phyloP scores from a whole-genome alignment of 257 asterid species.

The Rauvolfia tetraphylla region DNA sequence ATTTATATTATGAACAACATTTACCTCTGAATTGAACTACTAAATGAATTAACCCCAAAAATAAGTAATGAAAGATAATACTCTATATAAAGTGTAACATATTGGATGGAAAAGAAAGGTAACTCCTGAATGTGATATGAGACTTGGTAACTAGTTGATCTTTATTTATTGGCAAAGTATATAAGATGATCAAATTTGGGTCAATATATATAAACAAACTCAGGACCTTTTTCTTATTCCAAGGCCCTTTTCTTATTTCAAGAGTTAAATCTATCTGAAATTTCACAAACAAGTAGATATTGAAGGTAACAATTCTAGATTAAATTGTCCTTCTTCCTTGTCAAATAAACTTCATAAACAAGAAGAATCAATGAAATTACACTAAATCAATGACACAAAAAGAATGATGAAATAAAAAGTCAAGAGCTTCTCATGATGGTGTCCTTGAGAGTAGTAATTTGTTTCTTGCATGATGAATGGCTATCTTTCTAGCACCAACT shows the following conservation, averaged over 20 bases:
- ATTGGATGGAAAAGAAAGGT: slow-evolving; percentile 9
- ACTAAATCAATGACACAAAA: background rate
- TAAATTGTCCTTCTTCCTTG: background rate
- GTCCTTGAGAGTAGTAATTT: too few relatives aligned
- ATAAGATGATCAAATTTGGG: background rate
- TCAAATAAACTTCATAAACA: background rate
- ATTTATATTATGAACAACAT: background rate
- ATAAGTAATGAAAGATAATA: background rate
- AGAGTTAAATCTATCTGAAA: slow-evolving; percentile 12
- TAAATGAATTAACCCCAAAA: background rate
- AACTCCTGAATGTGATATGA: slow-evolving; percentile 89
- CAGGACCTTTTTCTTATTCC: too few relatives aligned
- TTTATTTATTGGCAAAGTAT: slow-evolving; percentile 27
- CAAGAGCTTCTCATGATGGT: too few relatives aligned
- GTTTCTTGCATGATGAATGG: too few relatives aligned
- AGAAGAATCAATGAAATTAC: background rate
- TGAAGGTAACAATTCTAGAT: background rate
- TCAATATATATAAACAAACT: background rate
- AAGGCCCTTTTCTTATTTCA: slow-evolving; percentile 4
- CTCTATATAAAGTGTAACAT: background rate
- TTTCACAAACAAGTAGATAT: background rate
- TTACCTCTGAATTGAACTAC: background rate
- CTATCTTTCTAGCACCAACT: too few relatives aligned
- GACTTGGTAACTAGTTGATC: slow-evolving; percentile 97
- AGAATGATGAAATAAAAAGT: background rate